Evolutionary conservation across 2,329 filamentous ascomycete genomes (phyloP).

Genomic region (Chaetomiaceae sp.): DNA sequence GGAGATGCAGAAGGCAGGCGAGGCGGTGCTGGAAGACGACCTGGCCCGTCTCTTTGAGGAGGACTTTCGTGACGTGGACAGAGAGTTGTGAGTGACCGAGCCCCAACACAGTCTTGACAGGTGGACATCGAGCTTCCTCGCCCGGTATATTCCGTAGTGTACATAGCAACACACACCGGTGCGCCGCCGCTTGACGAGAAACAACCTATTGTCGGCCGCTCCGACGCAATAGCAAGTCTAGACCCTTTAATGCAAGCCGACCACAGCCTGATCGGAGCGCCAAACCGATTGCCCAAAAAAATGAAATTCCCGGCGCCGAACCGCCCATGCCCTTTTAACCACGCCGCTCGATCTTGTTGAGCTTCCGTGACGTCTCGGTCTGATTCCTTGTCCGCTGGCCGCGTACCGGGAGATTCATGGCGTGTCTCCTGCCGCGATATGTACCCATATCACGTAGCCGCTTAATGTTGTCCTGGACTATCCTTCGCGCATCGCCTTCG

Average conservation of each 20-base stretch:
- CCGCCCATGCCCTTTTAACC: slow-evolving; percentile 26
- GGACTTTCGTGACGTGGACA: background rate
- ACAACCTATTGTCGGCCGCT: no score
- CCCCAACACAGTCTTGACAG: background rate
- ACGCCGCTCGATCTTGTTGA: slow-evolving; percentile 52
- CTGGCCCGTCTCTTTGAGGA: slow-evolving; percentile 22
- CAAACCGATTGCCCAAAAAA: no score
- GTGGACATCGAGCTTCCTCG: background rate
- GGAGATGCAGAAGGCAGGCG: slow-evolving; percentile 55
- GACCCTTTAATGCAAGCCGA: no score
- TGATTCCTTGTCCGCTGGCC: slow-evolving; percentile 84
- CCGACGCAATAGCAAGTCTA: no score
- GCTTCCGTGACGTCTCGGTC: slow-evolving; percentile 53
- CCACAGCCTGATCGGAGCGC: no score
- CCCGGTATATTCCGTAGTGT: slow-evolving; percentile 7
- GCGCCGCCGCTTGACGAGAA: background rate
- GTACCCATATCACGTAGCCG: slow-evolving; percentile 85
- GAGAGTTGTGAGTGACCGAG: background rate
- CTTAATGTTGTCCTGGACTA: slow-evolving; percentile 77
- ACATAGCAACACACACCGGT: slow-evolving; percentile 8
- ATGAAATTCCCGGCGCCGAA: no score
- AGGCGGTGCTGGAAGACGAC: slow-evolving; percentile 49
- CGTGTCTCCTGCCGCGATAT: slow-evolving; percentile 83
- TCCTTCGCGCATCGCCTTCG: slow-evolving; percentile 76
- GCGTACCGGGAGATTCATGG: slow-evolving; percentile 84